Percentiles rank a stretch among this genome's conserved stretches.
phyloP scores from a whole-genome alignment of 345 rosid genomes.

The Salix arbutifolia region DNA sequence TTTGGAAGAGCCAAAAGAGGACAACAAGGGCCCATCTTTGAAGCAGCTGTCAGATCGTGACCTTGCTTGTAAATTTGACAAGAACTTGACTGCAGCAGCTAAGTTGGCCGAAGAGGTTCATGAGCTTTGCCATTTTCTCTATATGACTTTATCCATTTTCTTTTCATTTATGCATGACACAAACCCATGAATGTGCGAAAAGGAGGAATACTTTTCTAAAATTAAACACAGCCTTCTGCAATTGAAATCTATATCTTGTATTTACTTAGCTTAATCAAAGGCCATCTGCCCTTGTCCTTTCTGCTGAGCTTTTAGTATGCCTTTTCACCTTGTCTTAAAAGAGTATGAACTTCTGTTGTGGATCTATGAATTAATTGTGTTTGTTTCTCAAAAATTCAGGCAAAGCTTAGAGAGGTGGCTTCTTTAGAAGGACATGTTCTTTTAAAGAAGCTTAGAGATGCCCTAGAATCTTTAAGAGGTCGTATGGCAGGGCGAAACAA shows the following conservation, averaged over 20 bases:
- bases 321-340: constrained; percentile 3
- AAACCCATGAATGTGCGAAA: background rate
- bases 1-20: constrained; percentile 78
- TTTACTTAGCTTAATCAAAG: background rate
- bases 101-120: constrained; percentile 88
- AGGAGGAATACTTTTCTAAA: background rate
- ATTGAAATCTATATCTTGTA: background rate
- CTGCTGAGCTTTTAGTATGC: no score
- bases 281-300: background rate
- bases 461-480: constrained; percentile 83
- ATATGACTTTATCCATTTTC: background rate
- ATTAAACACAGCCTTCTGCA: background rate
- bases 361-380: no score
- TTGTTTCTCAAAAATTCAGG: constrained; percentile 54
- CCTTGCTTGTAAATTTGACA: constrained; percentile 93
- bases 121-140: constrained; percentile 3
- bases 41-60: constrained; percentile 97
- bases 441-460: constrained; percentile 98
- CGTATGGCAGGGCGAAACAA: constrained; percentile 86
- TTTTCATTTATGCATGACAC: background rate
- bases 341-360: constrained; percentile 7
- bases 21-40: constrained; percentile 54
- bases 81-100: constrained; percentile 81
- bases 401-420: constrained; percentile 84
- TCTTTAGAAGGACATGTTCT: constrained; percentile 98